Base-by-base conservation (phyloP, 2,329 filamentous ascomycete species). In the Oidium heveae region DNA sequence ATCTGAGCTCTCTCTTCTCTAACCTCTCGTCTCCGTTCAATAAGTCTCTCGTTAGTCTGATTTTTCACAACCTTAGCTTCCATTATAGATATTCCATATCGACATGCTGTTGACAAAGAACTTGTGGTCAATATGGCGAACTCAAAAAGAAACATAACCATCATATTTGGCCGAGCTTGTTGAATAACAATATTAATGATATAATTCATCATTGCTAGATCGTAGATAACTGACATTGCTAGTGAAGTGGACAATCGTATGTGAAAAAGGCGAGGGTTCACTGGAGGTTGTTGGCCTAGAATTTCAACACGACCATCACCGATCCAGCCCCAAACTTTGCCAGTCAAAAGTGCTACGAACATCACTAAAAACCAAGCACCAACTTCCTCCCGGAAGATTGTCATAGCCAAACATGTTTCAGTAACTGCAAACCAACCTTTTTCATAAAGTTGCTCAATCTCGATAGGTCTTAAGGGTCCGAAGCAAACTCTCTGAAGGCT, bases 111-210 rank as follows among this genome's bases (percentile, higher is more conserved):
- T 51, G 89, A 87, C 54, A 79, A 72, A 0, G 89, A 94, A 53
- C 80, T 81, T 10, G 93, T 82, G 2, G 79, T 74, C 57, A 96
- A 70, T 46, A 98, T 80, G 39, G 89, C 88, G 64, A 96, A 96
- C 67, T 98, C 91, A 62, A 98, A 98, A 6, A 93, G 79, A 64
- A 98, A 98, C 87, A 98, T 96, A 58, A 98, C 87, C 87, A 96
- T 98, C 84, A 98, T 96, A 56, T 93, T 91, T 0, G 89, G 87
- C n/a, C 84, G 76, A 1, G 89, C 86, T 65, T 93, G 81, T 56
- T 84, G 80, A 52, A 95, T 79, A 34, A 96, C 88, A 0, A 83
- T 86, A 32, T 80, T 77, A 57, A 94, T 74, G 56, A 84, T 82
- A 66, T 94, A 95, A 52, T 74, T 75, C 59, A 95, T 78, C 69